phyloP scores from a whole-genome alignment of 2,329 filamentous ascomycete species.

The Ophiostoma quercus region DNA sequence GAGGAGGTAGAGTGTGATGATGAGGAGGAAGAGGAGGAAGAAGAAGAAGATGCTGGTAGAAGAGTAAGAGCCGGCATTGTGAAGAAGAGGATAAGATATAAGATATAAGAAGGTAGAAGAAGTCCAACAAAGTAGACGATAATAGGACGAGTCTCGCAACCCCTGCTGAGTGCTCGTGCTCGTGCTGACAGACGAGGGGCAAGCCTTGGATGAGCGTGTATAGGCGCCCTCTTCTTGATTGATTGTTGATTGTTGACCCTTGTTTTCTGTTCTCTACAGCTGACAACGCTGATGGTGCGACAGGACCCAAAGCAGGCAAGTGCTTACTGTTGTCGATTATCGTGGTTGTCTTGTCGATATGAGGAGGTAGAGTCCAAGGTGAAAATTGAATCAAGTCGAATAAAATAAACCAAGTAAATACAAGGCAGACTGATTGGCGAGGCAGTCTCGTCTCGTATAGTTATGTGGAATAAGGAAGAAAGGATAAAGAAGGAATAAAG shows the following conservation, averaged over 20 bases:
- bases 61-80: conserved; percentile 10
- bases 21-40: not conserved
- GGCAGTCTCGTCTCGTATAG: not conserved
- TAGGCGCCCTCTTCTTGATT: not conserved
- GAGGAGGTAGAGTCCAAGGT: too few relatives aligned
- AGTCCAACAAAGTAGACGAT: not conserved
- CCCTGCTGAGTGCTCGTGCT: not conserved
- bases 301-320: conserved; percentile 23
- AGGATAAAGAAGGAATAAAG: not conserved
- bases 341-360: not conserved
- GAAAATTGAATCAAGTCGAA: too few relatives aligned
- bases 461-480: not conserved
- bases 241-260: not conserved
- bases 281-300: not conserved
- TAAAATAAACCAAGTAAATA: too few relatives aligned
- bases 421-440: not conserved
- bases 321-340: conserved; percentile 19
- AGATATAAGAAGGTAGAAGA: not conserved
- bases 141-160: not conserved
- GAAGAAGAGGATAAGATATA: not conserved
- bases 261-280: not conserved
- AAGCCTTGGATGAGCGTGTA: not conserved
- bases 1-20: not conserved
- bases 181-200: not conserved
- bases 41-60: not conserved